Base-by-base conservation (phyloP, 108 stramenopile species). In the Fragilariopsis cylindrus region DNA sequence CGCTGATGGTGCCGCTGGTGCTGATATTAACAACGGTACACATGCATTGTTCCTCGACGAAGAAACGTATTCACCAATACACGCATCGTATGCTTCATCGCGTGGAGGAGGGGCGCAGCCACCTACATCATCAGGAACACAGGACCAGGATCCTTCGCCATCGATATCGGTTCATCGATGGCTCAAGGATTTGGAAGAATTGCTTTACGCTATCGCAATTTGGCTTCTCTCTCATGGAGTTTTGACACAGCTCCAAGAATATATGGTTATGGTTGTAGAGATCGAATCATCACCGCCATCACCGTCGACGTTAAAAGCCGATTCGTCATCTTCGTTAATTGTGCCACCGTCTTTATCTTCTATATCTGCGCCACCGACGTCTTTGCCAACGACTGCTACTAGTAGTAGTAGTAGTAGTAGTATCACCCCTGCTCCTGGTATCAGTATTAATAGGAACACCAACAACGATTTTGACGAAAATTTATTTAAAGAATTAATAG, bases 151-250 rank as follows among this genome's bases (percentile, higher is more conserved):
- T 30, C 4, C n/a, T 3, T 49, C 71, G 0, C 65, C 65, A 46
- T 39, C 48, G n/a, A 48, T 50, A 15, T 68, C 67, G 48, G 49
- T 68, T 1, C 44, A 57, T 43, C 53, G 48, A 16, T 75, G 69
- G 79, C 55, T 63, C 42, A 69, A 84, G 47, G 72, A 70, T 42
- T 13, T 87, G 50, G 85, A 85, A 68, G 87, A 90, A 8, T 16
- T 79, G 5, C 63, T 91, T 7, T 90, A 78, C 76, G 72, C 76
- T 9, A 88, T 94, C 84, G 74, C 82, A 4, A 74, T 82, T 39
- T 94, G 90, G 90, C 75, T 94, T 9, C 48, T 84, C 9, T 82
- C 89, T 7, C 85, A 85, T 57, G 69, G 65, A 15, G 76, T 91
- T 5, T 60, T 95, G 54, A 69, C 82, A 3, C 86, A 89, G 48